Percentiles rank a stretch among this genome's conserved stretches.
phyloP scores from a whole-genome alignment of 805 yeast species.

The Pichia cephalocereana region DNA sequence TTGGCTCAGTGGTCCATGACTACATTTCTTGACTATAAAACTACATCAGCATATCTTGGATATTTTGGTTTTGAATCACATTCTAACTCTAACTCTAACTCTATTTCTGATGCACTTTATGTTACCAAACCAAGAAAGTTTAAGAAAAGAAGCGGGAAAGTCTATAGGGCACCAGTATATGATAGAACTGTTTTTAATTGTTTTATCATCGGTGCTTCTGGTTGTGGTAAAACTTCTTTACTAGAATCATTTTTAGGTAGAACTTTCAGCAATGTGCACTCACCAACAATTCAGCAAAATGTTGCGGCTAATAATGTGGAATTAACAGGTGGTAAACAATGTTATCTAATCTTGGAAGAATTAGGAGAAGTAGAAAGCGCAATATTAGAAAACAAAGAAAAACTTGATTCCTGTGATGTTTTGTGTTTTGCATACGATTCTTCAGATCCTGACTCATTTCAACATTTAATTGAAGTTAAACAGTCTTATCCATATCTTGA shows the following conservation, averaged over 20 bases:
- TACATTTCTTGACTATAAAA: constrained; percentile 73
- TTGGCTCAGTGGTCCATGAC: constrained; percentile 98
- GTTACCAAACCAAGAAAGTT: constrained; percentile 74
- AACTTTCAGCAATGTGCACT: constrained; percentile 56
- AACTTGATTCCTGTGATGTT: constrained; percentile 83
- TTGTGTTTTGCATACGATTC: constrained; percentile 87
- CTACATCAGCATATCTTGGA: constrained; percentile 81
- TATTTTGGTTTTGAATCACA: constrained; percentile 73
- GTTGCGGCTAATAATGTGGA: constrained; percentile 90
- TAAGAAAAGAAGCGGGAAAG: constrained; percentile 55
- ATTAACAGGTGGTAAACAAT: constrained; percentile 89
- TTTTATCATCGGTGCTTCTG: constrained; percentile 74
- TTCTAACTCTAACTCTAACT: constrained; percentile 14
- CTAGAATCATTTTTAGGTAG: constrained; percentile 76
- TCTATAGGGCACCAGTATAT: constrained; percentile 54
- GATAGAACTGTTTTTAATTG: constrained; percentile 93
- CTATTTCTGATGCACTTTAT: constrained; percentile 45
- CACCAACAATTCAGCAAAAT: constrained; percentile 75
- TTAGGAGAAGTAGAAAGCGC: constrained; percentile 82
- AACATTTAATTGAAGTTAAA: constrained; percentile 66
- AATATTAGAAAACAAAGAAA: constrained; percentile 56
- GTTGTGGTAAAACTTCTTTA: constrained; percentile 81
- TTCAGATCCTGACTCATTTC: constrained; percentile 91
- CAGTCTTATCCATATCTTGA: constrained; percentile 47
- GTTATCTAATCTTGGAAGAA: constrained; percentile 85